Base-by-base conservation (phyloP, 805 yeast species). In the Schwanniomyces occidentalis region DNA sequence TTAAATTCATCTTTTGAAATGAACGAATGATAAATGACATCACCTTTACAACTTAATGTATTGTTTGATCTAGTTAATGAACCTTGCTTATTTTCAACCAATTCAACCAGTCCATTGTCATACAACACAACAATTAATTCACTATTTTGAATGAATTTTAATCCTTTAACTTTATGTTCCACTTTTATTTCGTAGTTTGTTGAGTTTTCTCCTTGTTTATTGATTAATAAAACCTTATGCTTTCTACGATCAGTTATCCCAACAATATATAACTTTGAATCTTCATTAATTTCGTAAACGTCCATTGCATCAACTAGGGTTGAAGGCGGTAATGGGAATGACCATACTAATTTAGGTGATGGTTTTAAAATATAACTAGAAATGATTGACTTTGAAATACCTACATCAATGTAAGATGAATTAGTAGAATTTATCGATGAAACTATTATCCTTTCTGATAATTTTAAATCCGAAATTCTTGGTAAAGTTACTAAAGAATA, bases 311-410 rank as follows among this genome's bases (percentile, higher is more conserved):
- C 67, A 14, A 75, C 69, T 2, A 57, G 40, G 13, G 72, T 57
- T 17, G 65, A 61, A 5, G 81, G 81, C 13, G 76, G 64, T 30
- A 76, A 58, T 14, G 81, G 71, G 46, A 66, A 63, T 3, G 80
- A 71, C 81, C 81, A 76, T 24, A 69, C 57, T 52, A 76, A 56
- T 40, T 70, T 74, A n/a, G 82, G 82, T 9, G 78, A 65, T 12
- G 82, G 82, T 45, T 65, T 71, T 33, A 74, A 67, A 22, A 76
- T 58, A 47, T 69, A 75, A 23, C 75, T 65, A 19, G 78, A 73
- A 25, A 76, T 60, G 44, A 66, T 69, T 24, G 80, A 75, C 32
- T 76, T 78, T 38, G 76, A 69, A 29, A 76, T 65, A n/a, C 75
- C 80, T 30, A 76, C 46, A 46, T 76, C 79, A 39, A 76, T 61